Evolutionary conservation across 441 rosid genomes (phyloP), one percentile per base, ranked within the genome.

Genomic region (Macaranga tanarius): DNA sequence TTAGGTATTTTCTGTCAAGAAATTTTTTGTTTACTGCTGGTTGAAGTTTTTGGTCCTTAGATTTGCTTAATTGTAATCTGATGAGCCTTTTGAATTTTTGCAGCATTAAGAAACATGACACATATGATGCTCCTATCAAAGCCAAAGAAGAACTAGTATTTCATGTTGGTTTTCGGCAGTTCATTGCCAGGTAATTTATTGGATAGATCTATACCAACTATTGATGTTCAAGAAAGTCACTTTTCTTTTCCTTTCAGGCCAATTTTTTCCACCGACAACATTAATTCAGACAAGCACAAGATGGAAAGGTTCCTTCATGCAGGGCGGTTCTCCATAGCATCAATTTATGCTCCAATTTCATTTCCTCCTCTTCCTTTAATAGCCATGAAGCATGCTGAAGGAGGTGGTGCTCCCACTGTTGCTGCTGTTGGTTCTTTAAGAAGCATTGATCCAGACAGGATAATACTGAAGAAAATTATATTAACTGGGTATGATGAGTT

Each of bases 281-380:
- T 89, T 66, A 87, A 86, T 69, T 88, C 96, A 17, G 98, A 89
- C 82, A 95, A 91, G 81, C 92, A 90, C 81, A 90, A 93, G 87
- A 93, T 95, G 99, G 98, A 90, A 81, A 91, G 97, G 73, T 92
- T 92, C 80, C 91, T 95, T 74, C 99, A 91, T 67, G 83, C 95
- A 0, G 97, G 98, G 9, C 72, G 88, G 68, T 93, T 91, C 79
- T 86, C 90, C 3, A 69, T 89, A 4, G 99, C 98, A 74, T 95
- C 98, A 60, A 74, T 90, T 65, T 95, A 88, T 76, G 98, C 93
- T n/a, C 97, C 98, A 42, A 87, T 95, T 79, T 89, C 90, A 28
- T 95, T 91, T 84, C 90, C 93, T 51, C 74, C 93, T 50, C 97
- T 89, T 79, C 99, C 98, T 75, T 72, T 90, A 85, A 83, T 95